Evolutionary conservation across 345 rosid species (phyloP).

Genomic region (Ceriops decandra): DNA sequence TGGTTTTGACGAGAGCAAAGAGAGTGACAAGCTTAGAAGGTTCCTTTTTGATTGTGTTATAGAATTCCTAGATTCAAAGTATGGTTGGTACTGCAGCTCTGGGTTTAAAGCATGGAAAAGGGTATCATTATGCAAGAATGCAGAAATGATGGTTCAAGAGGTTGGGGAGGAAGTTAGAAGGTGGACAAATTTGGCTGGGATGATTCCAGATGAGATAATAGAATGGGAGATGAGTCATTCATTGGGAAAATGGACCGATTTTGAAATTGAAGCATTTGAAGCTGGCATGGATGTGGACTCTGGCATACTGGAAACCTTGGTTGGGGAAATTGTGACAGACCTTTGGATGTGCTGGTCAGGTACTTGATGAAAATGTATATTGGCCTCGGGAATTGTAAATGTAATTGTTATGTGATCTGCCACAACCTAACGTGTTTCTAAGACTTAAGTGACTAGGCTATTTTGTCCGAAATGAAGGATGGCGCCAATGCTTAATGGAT

Average conservation of each 20-base stretch:
- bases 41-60: slow-evolving; percentile 64
- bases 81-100: slow-evolving; percentile 26
- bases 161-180: slow-evolving; percentile 55
- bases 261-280: slow-evolving; percentile 56
- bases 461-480: neutral
- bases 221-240: slow-evolving; percentile 56
- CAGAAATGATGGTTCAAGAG: slow-evolving; percentile 42
- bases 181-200: slow-evolving; percentile 49
- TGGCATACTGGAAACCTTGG: slow-evolving; percentile 47
- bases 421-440: neutral
- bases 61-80: slow-evolving; percentile 62
- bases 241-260: slow-evolving; percentile 68
- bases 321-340: slow-evolving; percentile 58
- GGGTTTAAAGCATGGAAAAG: slow-evolving; percentile 52
- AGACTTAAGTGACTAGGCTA: neutral
- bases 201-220: slow-evolving; percentile 55
- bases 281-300: slow-evolving; percentile 49
- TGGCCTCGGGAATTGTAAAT: neutral
- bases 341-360: slow-evolving; percentile 21
- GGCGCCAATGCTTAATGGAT: neutral
- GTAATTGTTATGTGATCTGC: neutral
- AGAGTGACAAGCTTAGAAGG: slow-evolving; percentile 36
- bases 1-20: slow-evolving; percentile 40
- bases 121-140: slow-evolving; percentile 28
- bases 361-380: neutral